Evolutionary conservation across 805 yeast species (phyloP).

Genomic region (Ogataea ganodermae): DNA sequence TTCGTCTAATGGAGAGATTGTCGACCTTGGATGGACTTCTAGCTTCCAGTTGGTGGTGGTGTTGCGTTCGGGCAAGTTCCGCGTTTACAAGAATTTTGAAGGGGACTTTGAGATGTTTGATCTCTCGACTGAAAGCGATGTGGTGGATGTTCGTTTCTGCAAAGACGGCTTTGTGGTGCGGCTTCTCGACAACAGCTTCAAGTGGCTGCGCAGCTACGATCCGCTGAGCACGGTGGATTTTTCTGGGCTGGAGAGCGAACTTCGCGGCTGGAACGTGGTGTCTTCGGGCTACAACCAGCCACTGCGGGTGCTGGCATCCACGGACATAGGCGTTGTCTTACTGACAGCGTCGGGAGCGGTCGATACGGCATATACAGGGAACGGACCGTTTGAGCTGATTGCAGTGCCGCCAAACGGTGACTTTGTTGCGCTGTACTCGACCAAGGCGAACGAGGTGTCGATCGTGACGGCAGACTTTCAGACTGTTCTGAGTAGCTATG

Average conservation of each 20-base stretch:
- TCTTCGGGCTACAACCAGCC: conserved; percentile 23
- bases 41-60: conserved; percentile 60
- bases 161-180: conserved; percentile 47
- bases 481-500: conserved; percentile 45
- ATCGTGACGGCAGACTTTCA: conserved; percentile 52
- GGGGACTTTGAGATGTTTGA: conserved; percentile 64
- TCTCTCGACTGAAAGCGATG: conserved; percentile 33
- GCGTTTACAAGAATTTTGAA: conserved; percentile 65
- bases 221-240: neutral
- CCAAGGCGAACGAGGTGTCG: conserved; percentile 41
- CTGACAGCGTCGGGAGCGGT: conserved; percentile 5
- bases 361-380: conserved; percentile 14
- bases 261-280: conserved; percentile 26
- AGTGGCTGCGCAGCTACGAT: conserved; percentile 33
- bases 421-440: conserved; percentile 49
- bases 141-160: conserved; percentile 42
- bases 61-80: conserved; percentile 49
- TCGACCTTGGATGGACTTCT: conserved; percentile 53
- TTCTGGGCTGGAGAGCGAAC: neutral
- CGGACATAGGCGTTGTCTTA: conserved; percentile 13
- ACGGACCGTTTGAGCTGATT: conserved; percentile 22
- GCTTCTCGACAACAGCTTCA: conserved; percentile 26
- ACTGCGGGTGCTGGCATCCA: conserved; percentile 20
- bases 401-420: conserved; percentile 51
- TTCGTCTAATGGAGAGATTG: conserved; percentile 53